Evolutionary conservation across 176 grass and related monocot species (phyloP).

Genomic region (Microstegium vimineum): DNA sequence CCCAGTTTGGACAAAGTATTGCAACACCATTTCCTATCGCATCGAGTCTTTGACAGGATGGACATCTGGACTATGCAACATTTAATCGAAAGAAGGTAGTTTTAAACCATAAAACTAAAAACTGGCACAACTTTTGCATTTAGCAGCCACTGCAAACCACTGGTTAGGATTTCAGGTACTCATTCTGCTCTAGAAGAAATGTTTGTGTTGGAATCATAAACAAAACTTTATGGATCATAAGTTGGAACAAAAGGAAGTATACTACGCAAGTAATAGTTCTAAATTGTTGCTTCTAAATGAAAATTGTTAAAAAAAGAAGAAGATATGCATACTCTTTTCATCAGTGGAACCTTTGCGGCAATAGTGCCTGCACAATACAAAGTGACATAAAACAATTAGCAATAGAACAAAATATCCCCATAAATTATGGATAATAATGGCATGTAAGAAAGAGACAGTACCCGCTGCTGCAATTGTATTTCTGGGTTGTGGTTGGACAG

Average conservation of each 20-base stretch:
- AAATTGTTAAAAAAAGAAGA: neutral
- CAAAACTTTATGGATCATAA: conserved; percentile 11
- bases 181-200: neutral
- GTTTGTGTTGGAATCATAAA: neutral
- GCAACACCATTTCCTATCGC: neutral
- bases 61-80: neutral
- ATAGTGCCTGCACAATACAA: conserved; percentile 45
- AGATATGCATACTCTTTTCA: conserved; percentile 47
- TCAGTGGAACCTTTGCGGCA: conserved; percentile 55
- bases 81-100: neutral
- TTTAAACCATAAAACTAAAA: neutral
- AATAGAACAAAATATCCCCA: neutral
- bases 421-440: neutral
- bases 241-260: neutral
- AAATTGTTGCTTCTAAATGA: conserved; percentile 7
- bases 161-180: conserved; percentile 13
- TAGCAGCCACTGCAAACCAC: conserved; percentile 5
- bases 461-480: conserved; percentile 57
- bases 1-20: conserved; percentile 6
- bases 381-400: conserved; percentile 4
- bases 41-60: neutral
- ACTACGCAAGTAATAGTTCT: neutral
- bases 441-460: conserved; percentile 12
- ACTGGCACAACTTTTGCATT: neutral
- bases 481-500: conserved; percentile 65